Evolutionary conservation across 345 rosid genomes (phyloP), one percentile per base, ranked within the genome.

Genomic region (Eucalyptus polybractea): DNA sequence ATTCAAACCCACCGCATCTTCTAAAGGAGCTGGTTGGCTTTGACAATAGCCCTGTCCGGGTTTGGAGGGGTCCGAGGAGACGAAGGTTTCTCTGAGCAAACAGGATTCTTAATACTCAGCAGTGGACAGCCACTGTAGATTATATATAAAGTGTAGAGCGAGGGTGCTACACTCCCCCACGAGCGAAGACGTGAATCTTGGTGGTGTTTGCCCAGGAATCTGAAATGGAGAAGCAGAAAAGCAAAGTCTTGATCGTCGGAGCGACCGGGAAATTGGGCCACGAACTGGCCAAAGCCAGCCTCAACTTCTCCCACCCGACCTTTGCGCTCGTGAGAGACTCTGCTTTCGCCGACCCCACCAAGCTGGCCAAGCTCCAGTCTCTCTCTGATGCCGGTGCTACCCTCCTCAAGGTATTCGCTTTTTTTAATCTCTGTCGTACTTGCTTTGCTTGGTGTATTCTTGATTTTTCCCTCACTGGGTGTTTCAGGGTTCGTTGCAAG

Each of bases 401-500:
- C 33, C 91, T 95, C 88, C 92, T 95, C 94, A 94, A 94, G 95
- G 98, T 95, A 54, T 40, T 21, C 58, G 37, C 47, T 10, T 24
- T 19, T 37, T 42, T 33, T 19, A 0, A 5, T 72, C 83, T 76
- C 83, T 76, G 45, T 21, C 40, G 85, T 40, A 21, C 44, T 76
- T 76, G 85, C 85, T 40, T 76, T 40, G 85, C 85, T 6, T 3
- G 85, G 47, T 76, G 14, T 72, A 4, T 72, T 72, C 83, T 37
- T 22, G 47, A 76, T 76, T 76, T 21, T 76, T 10, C 83, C 80
- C 88, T 88, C 24, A 40, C 21, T 67, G 80, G 80, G 87, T 85
- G 51, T 37, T 86, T 42, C 88, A 97, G 98, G 98, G 98, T 62
- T 96, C 97, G n/a, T 87, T 96, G 91, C 95, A 96, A 31, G 96